Percentiles rank a stretch among this genome's conserved stretches.
These are phyloP conservation scores for Nemophila menziesii DNA, from an alignment of 257 asterid genomes.

Conservation along the genomic window DNA sequence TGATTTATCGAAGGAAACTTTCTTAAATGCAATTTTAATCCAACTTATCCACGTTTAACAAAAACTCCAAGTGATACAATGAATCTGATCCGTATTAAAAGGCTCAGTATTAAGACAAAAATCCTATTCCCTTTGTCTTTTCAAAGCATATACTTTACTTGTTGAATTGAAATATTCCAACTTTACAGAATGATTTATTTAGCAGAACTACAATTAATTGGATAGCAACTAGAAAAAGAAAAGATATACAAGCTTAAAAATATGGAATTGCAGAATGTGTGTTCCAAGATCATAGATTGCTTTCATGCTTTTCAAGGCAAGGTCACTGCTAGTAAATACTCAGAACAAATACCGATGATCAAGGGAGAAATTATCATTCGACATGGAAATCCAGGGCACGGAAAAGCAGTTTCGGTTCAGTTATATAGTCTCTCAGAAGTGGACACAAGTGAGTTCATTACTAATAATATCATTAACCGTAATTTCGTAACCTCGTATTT, in stretches of 20 bases:
- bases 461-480: background rate
- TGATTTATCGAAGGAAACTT: background rate
- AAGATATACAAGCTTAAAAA: background rate
- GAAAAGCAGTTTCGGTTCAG: slow-evolving; percentile 24
- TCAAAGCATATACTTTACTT: background rate
- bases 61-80: slow-evolving; percentile 15
- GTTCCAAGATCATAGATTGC: slow-evolving; percentile 13
- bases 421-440: slow-evolving; percentile 21
- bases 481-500: too few relatives aligned
- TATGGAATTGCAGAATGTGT: slow-evolving; percentile 10
- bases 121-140: slow-evolving; percentile 2
- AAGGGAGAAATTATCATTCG: slow-evolving; percentile 30
- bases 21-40: background rate
- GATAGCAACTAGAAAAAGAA: slow-evolving; percentile 2
- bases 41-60: background rate
- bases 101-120: slow-evolving; percentile 11
- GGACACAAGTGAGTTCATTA: slow-evolving; percentile 22
- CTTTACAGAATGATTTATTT: background rate
- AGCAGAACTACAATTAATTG: background rate
- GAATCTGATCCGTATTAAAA: slow-evolving; percentile 28
- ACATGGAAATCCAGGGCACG: slow-evolving; percentile 18
- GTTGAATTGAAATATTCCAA: background rate
- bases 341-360: slow-evolving; percentile 3
- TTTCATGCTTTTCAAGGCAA: slow-evolving; percentile 19
- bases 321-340: slow-evolving; percentile 4